phyloP scores from a whole-genome alignment of 2,329 filamentous ascomycete species.

The Ophiosphaerella narmari region DNA sequence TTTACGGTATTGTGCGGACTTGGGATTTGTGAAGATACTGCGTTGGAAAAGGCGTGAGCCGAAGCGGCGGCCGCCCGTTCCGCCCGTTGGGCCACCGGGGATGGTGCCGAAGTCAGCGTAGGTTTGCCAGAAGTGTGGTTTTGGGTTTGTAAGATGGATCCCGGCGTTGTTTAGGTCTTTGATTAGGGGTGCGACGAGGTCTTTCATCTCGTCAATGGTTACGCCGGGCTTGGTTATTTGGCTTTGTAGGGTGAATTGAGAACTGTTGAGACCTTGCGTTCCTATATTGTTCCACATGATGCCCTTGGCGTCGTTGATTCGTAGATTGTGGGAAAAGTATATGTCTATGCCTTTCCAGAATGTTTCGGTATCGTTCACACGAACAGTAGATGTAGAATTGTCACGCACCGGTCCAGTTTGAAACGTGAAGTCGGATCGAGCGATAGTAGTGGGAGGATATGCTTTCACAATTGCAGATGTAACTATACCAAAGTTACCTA shows the following conservation, averaged over 20 bases:
- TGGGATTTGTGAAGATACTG: conserved; percentile 25
- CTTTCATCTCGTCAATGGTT: conserved; percentile 15
- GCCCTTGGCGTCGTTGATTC: conserved; percentile 28
- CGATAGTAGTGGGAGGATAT: conserved; percentile 25
- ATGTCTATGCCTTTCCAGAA: conserved; percentile 33
- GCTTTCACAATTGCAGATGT: conserved; percentile 35
- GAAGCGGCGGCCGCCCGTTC: conserved; percentile 23
- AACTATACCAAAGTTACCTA: conserved; percentile 37
- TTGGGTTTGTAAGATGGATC: conserved; percentile 20
- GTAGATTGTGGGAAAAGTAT: conserved; percentile 29
- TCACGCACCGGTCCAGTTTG: conserved; percentile 25
- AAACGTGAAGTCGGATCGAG: conserved; percentile 35
- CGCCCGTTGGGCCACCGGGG: conserved; percentile 23
- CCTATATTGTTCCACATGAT: conserved; percentile 30
- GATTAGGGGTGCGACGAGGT: conserved; percentile 26
- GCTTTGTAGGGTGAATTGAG: conserved; percentile 19
- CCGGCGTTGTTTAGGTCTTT: conserved; percentile 21
- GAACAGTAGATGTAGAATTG: conserved; percentile 18
- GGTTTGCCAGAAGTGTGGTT: conserved; percentile 20
- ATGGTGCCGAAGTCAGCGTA: conserved; percentile 23
- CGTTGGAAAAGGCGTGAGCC: conserved; percentile 41
- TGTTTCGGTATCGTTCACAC: conserved; percentile 19
- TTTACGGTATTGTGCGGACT: conserved; percentile 14
- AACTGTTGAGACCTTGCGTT: conserved; percentile 11
- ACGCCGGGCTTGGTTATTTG: conserved; percentile 26